A percentile compares a stretch with the other conserved stretches of the same genome.
These are phyloP conservation scores for Saccharum hybrid DNA, from an alignment of 202 grass and related monocot species.

Conservation along the genomic window DNA sequence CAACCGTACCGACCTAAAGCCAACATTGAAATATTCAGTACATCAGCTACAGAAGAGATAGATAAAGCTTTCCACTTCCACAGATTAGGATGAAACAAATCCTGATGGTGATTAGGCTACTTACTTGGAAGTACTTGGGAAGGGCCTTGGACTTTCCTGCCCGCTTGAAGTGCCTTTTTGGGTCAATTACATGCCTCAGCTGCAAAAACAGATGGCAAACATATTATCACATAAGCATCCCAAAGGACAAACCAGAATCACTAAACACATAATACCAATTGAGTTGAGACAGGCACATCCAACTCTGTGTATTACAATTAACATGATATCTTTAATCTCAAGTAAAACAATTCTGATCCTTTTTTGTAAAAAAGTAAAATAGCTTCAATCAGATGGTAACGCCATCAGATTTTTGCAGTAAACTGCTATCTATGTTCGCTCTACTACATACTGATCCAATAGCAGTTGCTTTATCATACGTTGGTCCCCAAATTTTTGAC, in stretches of 20 bases:
- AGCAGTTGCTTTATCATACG: background rate
- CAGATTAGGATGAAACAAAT: background rate
- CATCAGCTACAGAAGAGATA: constrained; percentile 18
- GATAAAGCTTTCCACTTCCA: background rate
- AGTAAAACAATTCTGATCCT: background rate
- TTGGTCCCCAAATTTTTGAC: background rate
- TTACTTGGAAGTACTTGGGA: constrained; percentile 91
- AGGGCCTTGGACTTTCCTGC: constrained; percentile 71
- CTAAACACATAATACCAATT: background rate
- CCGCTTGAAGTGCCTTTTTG: constrained; percentile 93
- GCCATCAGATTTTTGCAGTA: background rate
- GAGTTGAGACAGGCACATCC: background rate
- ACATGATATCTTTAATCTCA: background rate
- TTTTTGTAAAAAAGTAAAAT: background rate
- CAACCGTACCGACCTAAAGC: constrained; percentile 77
- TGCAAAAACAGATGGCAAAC: constrained; percentile 45
- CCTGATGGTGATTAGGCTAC: constrained; percentile 10
- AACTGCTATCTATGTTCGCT: background rate
- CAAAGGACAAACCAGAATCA: background rate
- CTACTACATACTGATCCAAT: background rate
- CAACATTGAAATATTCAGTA: constrained; percentile 30
- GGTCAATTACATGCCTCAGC: constrained; percentile 89
- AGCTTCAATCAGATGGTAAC: constrained; percentile 4
- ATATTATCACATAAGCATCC: background rate
- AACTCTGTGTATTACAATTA: background rate